Evolutionary conservation across 2,329 filamentous ascomycete genomes (phyloP), one percentile per base, ranked within the genome.

Genomic region (Microsporum canis): DNA sequence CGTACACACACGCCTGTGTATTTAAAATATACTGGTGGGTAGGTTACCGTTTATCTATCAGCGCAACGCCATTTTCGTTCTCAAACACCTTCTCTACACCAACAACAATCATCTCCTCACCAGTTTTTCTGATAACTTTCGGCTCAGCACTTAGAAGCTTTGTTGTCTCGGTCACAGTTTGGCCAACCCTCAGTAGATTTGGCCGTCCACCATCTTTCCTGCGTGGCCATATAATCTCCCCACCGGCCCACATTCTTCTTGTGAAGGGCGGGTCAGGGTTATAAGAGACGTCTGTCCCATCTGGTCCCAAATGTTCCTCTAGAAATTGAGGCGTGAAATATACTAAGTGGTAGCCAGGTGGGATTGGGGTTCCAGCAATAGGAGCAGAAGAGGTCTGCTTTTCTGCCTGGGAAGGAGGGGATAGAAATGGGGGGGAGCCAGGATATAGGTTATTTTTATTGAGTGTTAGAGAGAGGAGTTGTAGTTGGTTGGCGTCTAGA

Each of bases 181-280:
- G 80, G 0, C 82, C 84, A 1, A 85, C 78, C 1, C 75, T 73
- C 62, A 86, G 68, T 17, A 69, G 64, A 65, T 78, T 76, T 31
- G 69, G 65, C 12, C 71, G 71, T 23, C 70, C 63, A 5, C 68
- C 72, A 17, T 69, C 60, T 3, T 59, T 62, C 7, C 56, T 62
- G 10, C 72, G 69, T 1, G 74, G 67, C 82, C 83, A 85, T 12
- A 70, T 68, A 71, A 87, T 81, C 61, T 77, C 75, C 0, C 85
- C 85, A 1, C 84, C 84, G 0, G 84, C 84, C 85, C 85, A 87
- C 84, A 87, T 87, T 10, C 84, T 77, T 34, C 84, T 72, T 1
- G 82, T 84, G 61, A 86, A 87, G 0, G 84, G 84, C 2, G 72
- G 63, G 0, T 81, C 77, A 0, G 84, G 79, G 65, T 85, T 87